Base-by-base conservation (phyloP, 345 rosid genomes). In the Corymbia maculata region DNA sequence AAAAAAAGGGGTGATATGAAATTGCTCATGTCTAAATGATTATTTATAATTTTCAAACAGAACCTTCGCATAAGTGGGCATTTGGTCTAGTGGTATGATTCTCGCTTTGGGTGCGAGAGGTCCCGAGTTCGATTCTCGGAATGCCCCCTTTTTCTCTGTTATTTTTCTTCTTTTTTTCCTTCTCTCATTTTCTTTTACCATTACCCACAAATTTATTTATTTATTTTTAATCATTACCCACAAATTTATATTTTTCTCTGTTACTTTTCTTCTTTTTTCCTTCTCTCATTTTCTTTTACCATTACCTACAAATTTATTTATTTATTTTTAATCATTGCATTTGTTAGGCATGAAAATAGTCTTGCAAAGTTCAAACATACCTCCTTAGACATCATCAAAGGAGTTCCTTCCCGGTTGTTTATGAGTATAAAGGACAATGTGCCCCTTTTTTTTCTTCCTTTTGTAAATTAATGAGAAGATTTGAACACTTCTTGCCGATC, bases 31-130 rank as follows among this genome's bases (percentile, higher is more conserved):
- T 32, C 0, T 8, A 32, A 4, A 70, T 1, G 24, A 9, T 16
- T 16, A 61, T 28, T 7, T 66, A 0, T 5, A 16, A 70, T 9
- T 21, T 3, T 2, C 7, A 70, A 42, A 21, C 1, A 0, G 1
- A 1, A 2, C 6, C 0, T 0, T 0, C 1, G 0, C 2, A 2
- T 1, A 0, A 1, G 6, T 9, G 95, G 97, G 95, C 96, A 94
- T 94, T 94, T 95, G 95, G 97, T 95, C 95, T 94, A 95, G 97
- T 95, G 96, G 97, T 94, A 96, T 95, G 97, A 95, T 95, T 95
- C 96, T 96, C 92, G 95, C 97, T 96, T 94, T 94, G 98, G 97
- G 96, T 96, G 99, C 95, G 94, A 97, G 97, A 94, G 97, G 97
- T 96, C 97, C 94, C 91, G 93, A 96, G 97, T 96, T 95, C 91